Percentiles rank a stretch among this genome's conserved stretches.
Conservation (phyloP, 108 stramenopile genomes). For the Cyclotella choctawhatcheeana region DNA sequence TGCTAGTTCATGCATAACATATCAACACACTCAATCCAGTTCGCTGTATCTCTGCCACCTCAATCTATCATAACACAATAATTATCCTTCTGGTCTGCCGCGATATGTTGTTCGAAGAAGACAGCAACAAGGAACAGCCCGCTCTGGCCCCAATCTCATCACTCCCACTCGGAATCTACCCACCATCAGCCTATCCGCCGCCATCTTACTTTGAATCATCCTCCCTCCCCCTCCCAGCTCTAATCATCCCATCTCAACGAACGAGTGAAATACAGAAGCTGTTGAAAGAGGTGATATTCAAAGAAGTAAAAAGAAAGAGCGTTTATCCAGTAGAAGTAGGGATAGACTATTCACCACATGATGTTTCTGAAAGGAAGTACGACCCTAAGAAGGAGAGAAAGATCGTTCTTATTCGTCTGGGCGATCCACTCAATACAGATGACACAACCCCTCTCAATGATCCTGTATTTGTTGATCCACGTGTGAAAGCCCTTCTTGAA, state of each 20-base stretch:
- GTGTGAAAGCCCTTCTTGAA: slow-evolving; percentile 22
- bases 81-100: no score
- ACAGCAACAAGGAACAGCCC: no score
- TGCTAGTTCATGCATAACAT: no score
- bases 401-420: slow-evolving; percentile 49
- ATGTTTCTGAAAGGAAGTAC: slow-evolving; percentile 12
- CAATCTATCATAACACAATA: no score
- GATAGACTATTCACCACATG: slow-evolving; percentile 29
- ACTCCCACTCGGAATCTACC: slow-evolving; percentile 28
- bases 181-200: slow-evolving; percentile 38
- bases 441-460: slow-evolving; percentile 22
- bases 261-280: slow-evolving; percentile 61
- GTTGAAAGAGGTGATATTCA: slow-evolving; percentile 57
- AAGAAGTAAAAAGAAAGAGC: slow-evolving; percentile 65
- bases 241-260: slow-evolving; percentile 67
- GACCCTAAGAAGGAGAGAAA: slow-evolving; percentile 53
- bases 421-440: neutral
- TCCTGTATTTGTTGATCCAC: slow-evolving; percentile 39
- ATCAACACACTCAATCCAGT: no score
- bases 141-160: slow-evolving; percentile 25
- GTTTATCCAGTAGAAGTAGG: slow-evolving; percentile 55
- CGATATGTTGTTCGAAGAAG: no score
- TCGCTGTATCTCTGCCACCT: no score
- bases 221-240: slow-evolving; percentile 52
- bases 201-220: slow-evolving; percentile 31